Evolutionary conservation across 257 asterid species (phyloP).

Genomic region (Linderniella brevidens): DNA sequence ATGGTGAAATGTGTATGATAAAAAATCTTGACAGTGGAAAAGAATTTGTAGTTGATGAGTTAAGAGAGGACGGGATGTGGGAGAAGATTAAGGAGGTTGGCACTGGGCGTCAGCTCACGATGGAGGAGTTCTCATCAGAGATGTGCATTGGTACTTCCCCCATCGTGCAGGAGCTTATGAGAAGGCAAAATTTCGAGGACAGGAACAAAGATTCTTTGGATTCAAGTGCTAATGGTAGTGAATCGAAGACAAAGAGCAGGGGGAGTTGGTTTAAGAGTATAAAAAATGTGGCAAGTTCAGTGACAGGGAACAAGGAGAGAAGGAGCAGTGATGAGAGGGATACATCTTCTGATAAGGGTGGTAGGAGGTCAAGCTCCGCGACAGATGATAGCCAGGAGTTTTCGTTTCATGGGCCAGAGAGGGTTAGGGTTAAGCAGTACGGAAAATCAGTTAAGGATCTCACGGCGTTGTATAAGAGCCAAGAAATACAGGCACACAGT

Average conservation of each 20-base stretch:
- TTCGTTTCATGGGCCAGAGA: constrained; percentile 76
- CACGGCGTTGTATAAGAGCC: constrained; percentile 71
- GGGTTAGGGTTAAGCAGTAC: constrained; percentile 69
- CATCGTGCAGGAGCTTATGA: constrained; percentile 90
- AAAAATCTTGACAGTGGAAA: constrained; percentile 89
- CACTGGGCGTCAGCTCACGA: constrained; percentile 82
- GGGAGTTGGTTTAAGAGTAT: constrained; percentile 79
- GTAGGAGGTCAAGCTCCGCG: constrained; percentile 95
- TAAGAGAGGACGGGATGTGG: constrained; percentile 90
- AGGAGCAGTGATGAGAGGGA: constrained; percentile 92
- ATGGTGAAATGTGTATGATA: constrained; percentile 43
- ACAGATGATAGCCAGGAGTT: constrained; percentile 95
- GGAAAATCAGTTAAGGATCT: constrained; percentile 87
- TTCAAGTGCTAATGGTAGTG: constrained; percentile 35
- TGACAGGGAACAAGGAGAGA: constrained; percentile 55
- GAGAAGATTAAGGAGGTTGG: constrained; percentile 80
- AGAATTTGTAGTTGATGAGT: constrained; percentile 88
- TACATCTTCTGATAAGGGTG: constrained; percentile 91
- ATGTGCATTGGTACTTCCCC: constrained; percentile 94
- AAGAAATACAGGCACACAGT: constrained; percentile 82
- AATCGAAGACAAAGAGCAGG: constrained; percentile 49
- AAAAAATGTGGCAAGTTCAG: constrained; percentile 60
- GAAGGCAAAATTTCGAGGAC: constrained; percentile 83
- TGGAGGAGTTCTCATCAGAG: constrained; percentile 76
- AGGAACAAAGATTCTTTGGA: constrained; percentile 41